Conservation (phyloP, 2,329 filamentous ascomycete genomes). For the Colletotrichum lindemuthianum region DNA sequence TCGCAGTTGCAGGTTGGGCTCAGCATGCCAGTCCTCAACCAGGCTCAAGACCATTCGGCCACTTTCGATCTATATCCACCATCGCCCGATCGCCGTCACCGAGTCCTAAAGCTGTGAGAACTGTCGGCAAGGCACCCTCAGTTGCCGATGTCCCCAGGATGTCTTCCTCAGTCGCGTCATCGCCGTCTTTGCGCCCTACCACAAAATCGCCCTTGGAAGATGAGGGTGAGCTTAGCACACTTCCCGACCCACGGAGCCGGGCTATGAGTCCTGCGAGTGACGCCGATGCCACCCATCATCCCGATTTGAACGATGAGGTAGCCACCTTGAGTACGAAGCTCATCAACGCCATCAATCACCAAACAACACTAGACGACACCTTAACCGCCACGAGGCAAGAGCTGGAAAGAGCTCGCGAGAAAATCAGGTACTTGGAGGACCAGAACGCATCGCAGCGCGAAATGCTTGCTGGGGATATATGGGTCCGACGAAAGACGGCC, state of each 20-base stretch:
- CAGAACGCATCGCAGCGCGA: constrained; percentile 74
- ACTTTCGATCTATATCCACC: constrained; percentile 64
- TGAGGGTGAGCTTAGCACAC: constrained; percentile 73
- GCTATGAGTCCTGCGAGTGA: constrained; percentile 57
- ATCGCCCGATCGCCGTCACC: constrained; percentile 52
- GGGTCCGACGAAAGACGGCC: constrained; percentile 79
- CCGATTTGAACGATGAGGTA: constrained; percentile 76
- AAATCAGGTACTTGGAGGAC: constrained; percentile 74
- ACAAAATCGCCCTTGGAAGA: constrained; percentile 57
- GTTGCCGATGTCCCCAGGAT: constrained; percentile 51
- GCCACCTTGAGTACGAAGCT: constrained; percentile 93
- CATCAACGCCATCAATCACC: constrained; percentile 96
- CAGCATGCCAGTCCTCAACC: constrained; percentile 52
- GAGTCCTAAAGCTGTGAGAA: constrained; percentile 49
- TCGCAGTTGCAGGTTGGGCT: constrained; percentile 64
- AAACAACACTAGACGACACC: constrained; percentile 90
- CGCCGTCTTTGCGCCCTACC: constrained; percentile 46
- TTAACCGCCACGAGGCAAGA: constrained; percentile 85
- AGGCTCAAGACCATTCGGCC: constrained; percentile 53
- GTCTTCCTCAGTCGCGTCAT: constrained; percentile 47
- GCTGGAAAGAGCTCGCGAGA: constrained; percentile 76
- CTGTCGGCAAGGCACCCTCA: constrained; percentile 50
- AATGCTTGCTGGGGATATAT: constrained; percentile 76
- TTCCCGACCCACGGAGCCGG: constrained; percentile 71
- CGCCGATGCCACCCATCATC: constrained; percentile 53